These are phyloP conservation scores for Epipyxis sp. DNA, from an alignment of 108 stramenopile genomes.

Conservation along the genomic window DNA sequence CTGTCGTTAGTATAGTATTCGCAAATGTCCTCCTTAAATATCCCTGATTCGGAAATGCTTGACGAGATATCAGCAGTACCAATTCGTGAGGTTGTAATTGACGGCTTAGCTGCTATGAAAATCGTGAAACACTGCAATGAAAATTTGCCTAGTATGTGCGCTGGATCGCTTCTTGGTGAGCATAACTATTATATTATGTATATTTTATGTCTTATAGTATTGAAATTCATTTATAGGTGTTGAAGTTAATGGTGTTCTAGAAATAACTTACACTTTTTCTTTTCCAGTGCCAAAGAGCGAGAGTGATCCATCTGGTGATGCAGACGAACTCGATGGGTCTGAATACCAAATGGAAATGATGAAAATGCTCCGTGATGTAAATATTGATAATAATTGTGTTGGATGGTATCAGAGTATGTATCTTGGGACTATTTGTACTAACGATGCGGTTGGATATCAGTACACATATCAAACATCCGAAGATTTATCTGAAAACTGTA, in stretches of 20 bases:
- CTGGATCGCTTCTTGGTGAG: conserved; percentile 93
- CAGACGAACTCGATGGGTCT: conserved; percentile 66
- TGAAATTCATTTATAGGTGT: too few species aligned
- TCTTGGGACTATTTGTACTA: conserved; percentile 85
- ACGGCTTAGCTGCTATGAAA: neutral
- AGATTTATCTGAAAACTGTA: conserved; percentile 83
- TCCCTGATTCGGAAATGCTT: too few species aligned
- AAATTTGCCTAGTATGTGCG: conserved; percentile 80
- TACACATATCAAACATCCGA: conserved; percentile 69
- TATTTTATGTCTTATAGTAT: too few species aligned
- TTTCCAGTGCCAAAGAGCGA: conserved; percentile 69
- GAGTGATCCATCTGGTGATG: conserved; percentile 59
- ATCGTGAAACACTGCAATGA: conserved; percentile 98
- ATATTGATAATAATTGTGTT: conserved; percentile 95
- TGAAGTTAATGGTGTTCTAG: conserved; percentile 68
- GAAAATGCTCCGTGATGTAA: conserved; percentile 86
- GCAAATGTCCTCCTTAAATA: too few species aligned
- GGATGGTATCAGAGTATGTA: conserved; percentile 99
- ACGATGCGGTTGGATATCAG: conserved; percentile 79
- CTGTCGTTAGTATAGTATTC: too few species aligned
- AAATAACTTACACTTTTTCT: conserved; percentile 88
- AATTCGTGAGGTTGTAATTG: conserved; percentile 17
- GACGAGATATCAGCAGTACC: neutral
- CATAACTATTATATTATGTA: too few species aligned
- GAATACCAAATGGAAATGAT: conserved; percentile 95